A percentile compares a stretch with the other conserved stretches of the same genome.
Conservation (phyloP, 2,329 filamentous ascomycete genomes). For the Calonectria leucothoes region DNA sequence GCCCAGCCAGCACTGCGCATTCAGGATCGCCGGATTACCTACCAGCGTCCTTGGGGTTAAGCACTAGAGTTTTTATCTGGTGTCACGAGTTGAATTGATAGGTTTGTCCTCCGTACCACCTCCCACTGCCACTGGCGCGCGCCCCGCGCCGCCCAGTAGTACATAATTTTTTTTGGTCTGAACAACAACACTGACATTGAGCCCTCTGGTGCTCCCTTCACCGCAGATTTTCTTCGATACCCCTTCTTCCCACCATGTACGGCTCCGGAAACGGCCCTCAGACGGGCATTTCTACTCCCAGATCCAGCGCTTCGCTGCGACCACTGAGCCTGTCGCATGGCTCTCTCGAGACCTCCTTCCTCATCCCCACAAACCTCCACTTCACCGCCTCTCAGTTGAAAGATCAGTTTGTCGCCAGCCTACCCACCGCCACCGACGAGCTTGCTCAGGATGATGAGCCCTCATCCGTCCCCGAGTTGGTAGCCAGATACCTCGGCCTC, state of each 20-base stretch:
- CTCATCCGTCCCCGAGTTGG: conserved; percentile 92
- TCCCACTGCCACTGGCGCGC: background rate
- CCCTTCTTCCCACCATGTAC: conserved; percentile 76
- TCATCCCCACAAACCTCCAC: conserved; percentile 94
- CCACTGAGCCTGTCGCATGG: conserved; percentile 93
- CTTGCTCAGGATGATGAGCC: conserved; percentile 98
- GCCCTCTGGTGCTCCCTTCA: conserved; percentile 9
- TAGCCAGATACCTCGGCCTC: conserved; percentile 93
- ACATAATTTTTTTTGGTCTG: background rate
- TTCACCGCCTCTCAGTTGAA: conserved; percentile 96
- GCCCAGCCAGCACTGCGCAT: conserved; percentile 43
- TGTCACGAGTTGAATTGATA: conserved; percentile 46
- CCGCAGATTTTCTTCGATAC: conserved; percentile 55
- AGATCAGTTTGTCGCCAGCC: conserved; percentile 85
- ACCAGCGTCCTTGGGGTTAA: conserved; percentile 43
- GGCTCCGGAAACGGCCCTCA: conserved; percentile 85
- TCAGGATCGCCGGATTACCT: conserved; percentile 39
- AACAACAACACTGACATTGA: conserved; percentile 30
- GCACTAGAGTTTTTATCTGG: conserved; percentile 36
- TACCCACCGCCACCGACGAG: conserved; percentile 95
- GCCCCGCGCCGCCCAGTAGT: background rate
- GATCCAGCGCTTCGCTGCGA: conserved; percentile 91
- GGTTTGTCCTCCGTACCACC: conserved; percentile 43
- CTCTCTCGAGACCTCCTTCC: conserved; percentile 94
- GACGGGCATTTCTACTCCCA: conserved; percentile 96